phyloP scores from a whole-genome alignment of 352 stramenopile genomes.

The Phytophthora brassicae region DNA sequence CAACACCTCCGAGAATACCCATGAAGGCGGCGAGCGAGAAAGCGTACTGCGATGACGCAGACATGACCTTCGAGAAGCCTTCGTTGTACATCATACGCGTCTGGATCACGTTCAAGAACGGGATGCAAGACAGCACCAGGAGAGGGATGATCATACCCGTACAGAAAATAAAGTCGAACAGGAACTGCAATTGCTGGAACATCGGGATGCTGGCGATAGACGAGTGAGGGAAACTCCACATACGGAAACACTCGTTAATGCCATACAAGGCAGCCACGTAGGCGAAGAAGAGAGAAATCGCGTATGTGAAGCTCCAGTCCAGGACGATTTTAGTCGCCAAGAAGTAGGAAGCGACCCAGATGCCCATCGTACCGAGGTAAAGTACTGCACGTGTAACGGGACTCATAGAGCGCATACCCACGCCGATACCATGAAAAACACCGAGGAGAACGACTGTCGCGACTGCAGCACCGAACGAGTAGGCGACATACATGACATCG shows the following conservation, averaged over 20 bases:
- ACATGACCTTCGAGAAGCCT: constrained; percentile 82
- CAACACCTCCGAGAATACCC: constrained; percentile 57
- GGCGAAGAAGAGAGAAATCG: constrained; percentile 63
- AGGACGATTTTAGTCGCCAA: constrained; percentile 44
- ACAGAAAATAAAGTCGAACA: constrained; percentile 83
- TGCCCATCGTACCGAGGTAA: constrained; percentile 44
- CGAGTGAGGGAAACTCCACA: constrained; percentile 64
- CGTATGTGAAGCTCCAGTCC: constrained; percentile 40
- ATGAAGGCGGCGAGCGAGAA: constrained; percentile 73
- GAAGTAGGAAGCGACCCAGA: constrained; percentile 47
- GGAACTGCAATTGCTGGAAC: constrained; percentile 78
- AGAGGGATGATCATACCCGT: constrained; percentile 63
- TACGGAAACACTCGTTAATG: constrained; percentile 73
- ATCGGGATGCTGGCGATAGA: constrained; percentile 55
- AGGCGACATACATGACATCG: constrained; percentile 52
- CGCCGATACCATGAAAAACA: constrained; percentile 42
- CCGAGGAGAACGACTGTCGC: constrained; percentile 54
- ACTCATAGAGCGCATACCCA: constrained; percentile 47
- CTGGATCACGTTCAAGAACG: constrained; percentile 81
- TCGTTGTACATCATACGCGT: constrained; percentile 89
- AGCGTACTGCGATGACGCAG: constrained; percentile 75
- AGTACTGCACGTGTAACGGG: constrained; percentile 46
- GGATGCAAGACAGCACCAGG: constrained; percentile 66
- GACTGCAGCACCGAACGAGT: constrained; percentile 48
- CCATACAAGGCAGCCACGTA: constrained; percentile 66